Base-by-base conservation (phyloP, 805 yeast species). In the Cyberlindnera subsufficiens region DNA sequence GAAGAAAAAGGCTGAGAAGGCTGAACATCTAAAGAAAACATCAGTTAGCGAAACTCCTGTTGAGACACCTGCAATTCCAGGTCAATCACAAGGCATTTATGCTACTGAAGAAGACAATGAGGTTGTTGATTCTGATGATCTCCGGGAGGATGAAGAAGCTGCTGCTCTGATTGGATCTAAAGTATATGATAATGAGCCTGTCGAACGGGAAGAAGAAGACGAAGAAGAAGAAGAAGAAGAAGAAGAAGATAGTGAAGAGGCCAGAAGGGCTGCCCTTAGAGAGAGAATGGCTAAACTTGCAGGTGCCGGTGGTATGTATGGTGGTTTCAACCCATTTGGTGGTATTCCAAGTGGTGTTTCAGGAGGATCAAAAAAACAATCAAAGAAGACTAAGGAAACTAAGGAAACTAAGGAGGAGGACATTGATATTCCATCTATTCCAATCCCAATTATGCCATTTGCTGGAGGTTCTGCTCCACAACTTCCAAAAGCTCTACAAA, bases 261-360 rank as follows among this genome's bases (percentile, higher is more conserved):
- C 81, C 5, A 77, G 83, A 43, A 76, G 93, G 54, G 75, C 82
- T 38, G 86, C 82, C 6, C 69, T 91, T 41, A 81, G 95, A 17
- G 96, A 86, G 50, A 77, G 97, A 47, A 91, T 91, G 96, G 98
- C 99, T n/a, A 86, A 82, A 54, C 74, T 91, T 16, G 85, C 97
- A 0, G 95, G 96, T 17, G 80, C 80, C 13, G 79, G 80, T 63
- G 90, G 89, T 35, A 64, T 62, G 52, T 60, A 63, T 27, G 65
- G 64, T 5, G 57, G 58, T 1, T 68, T 69, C 45, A 69, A 69
- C 40, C 74, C 74, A 30, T 69, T 69, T 46, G 75, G 69, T 35
- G 49, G 55, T 33, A 19, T 58, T 22, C 67, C 70, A 7, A 50
- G 59, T 15, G 72, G 67, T 38, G 51, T 54, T 32, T 63, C 69